These are phyloP conservation scores for Penicillium vulpinum DNA, from an alignment of 2,329 filamentous ascomycete genomes.

Conservation along the genomic window DNA sequence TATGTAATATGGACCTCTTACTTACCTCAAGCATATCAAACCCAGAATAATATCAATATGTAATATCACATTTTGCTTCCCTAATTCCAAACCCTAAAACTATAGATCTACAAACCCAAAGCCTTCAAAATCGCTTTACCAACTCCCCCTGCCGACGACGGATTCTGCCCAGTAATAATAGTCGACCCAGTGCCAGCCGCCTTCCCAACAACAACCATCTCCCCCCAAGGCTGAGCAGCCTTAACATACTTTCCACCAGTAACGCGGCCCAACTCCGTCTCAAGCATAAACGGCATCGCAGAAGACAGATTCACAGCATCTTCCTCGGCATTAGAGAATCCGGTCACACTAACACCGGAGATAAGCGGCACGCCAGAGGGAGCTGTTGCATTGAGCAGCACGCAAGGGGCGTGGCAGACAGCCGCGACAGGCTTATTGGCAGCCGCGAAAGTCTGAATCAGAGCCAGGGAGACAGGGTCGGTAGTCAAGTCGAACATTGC, in stretches of 20 bases:
- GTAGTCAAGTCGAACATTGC: conserved; percentile 54
- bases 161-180: conserved; percentile 54
- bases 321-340: conserved; percentile 52
- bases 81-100: neutral
- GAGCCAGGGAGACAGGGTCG: conserved; percentile 42
- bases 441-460: conserved; percentile 52
- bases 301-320: conserved; percentile 41
- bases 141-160: conserved; percentile 45
- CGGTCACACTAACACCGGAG: conserved; percentile 45
- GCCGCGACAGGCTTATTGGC: conserved; percentile 52
- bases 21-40: neutral
- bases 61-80: neutral
- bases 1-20: neutral
- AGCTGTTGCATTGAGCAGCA: conserved; percentile 46
- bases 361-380: conserved; percentile 47
- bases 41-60: neutral
- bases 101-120: conserved; percentile 25
- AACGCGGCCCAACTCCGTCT: conserved; percentile 45
- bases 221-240: conserved; percentile 46
- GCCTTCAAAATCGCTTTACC: conserved; percentile 47
- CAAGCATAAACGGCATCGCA: conserved; percentile 50
- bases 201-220: conserved; percentile 45
- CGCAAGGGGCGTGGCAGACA: conserved; percentile 52
- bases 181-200: conserved; percentile 29
- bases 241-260: conserved; percentile 49